Evolutionary conservation across 768 basidiomycete genomes (phyloP).

Genomic region (Boletus rufocinnamomeus): DNA sequence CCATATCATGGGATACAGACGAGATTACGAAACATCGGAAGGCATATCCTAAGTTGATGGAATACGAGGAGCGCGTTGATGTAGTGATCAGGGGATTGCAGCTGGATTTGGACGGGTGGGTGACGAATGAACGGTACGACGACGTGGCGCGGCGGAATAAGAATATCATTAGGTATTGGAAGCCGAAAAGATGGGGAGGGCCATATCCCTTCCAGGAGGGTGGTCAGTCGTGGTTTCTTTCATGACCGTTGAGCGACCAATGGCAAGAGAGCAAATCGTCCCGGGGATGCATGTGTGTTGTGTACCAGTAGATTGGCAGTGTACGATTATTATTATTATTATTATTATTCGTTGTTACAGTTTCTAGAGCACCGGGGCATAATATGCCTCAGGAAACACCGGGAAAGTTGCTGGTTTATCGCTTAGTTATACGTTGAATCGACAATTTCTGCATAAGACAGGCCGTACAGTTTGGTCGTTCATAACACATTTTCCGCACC

Average conservation of each 20-base stretch:
- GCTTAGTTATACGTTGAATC: too few species aligned
- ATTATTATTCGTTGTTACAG: too few species aligned
- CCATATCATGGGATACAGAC: background rate
- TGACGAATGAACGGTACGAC: background rate
- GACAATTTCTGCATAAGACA: too few species aligned
- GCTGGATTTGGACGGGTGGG: conserved; percentile 4
- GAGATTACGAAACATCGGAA: background rate
- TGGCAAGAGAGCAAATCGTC: background rate
- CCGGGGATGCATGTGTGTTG: too few species aligned
- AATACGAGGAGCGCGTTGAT: background rate
- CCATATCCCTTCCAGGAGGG: conserved; percentile 3
- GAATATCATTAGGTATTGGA: background rate
- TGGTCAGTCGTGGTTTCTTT: background rate
- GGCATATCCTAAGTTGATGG: background rate
- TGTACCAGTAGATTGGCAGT: too few species aligned
- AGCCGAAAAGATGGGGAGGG: background rate
- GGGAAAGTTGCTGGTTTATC: too few species aligned
- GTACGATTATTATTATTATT: too few species aligned
- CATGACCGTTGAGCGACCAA: background rate
- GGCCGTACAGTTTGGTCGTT: too few species aligned
- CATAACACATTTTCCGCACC: too few species aligned
- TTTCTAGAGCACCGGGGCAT: too few species aligned
- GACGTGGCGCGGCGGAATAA: background rate
- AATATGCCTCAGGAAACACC: too few species aligned
- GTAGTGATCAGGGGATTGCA: background rate